A percentile compares a stretch with the other conserved stretches of the same genome.
phyloP scores from a whole-genome alignment of 768 basidiomycete genomes.

The Xerocomellus amylosporus region DNA sequence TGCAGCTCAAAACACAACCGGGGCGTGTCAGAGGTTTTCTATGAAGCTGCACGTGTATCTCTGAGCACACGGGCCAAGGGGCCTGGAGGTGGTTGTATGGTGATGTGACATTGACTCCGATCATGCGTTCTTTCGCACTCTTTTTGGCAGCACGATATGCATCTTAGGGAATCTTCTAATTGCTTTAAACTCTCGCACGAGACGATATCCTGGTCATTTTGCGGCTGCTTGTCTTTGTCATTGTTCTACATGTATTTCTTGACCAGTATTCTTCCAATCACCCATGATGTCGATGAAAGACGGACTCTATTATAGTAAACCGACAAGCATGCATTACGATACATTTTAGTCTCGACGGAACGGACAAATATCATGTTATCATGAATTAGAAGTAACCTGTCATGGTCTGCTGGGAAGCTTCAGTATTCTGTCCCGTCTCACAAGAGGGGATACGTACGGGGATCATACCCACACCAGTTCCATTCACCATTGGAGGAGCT shows the following conservation, averaged over 20 bases:
- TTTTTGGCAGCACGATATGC: constrained; percentile 11
- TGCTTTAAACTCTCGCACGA: constrained; percentile 3
- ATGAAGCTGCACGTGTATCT: constrained; percentile 86
- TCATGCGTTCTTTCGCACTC: constrained; percentile 1
- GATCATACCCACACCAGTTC: constrained; percentile 47
- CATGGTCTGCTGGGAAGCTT: constrained; percentile 44
- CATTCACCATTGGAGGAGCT: constrained; percentile 60
- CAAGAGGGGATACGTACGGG: constrained; percentile 46
- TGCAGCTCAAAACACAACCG: constrained; percentile 97
- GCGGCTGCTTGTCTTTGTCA: background rate
- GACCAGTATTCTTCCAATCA: background rate
- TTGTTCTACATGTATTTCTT: constrained; percentile 15
- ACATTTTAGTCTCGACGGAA: constrained; percentile 15
- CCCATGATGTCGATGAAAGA: background rate
- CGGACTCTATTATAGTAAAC: constrained; percentile 26
- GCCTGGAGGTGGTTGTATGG: constrained; percentile 51
- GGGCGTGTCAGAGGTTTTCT: constrained; percentile 90
- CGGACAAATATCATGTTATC: background rate
- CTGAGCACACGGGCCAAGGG: constrained; percentile 72
- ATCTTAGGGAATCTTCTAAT: constrained; percentile 24
- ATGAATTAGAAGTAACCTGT: constrained; percentile 53
- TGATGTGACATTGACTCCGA: constrained; percentile 46
- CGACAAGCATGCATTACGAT: constrained; percentile 26
- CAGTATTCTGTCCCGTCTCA: background rate
- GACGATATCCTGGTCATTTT: background rate